Evolutionary conservation across 179 eudicot species (phyloP), one percentile per base, ranked within the genome.

Genomic region (Spergularia azorica): DNA sequence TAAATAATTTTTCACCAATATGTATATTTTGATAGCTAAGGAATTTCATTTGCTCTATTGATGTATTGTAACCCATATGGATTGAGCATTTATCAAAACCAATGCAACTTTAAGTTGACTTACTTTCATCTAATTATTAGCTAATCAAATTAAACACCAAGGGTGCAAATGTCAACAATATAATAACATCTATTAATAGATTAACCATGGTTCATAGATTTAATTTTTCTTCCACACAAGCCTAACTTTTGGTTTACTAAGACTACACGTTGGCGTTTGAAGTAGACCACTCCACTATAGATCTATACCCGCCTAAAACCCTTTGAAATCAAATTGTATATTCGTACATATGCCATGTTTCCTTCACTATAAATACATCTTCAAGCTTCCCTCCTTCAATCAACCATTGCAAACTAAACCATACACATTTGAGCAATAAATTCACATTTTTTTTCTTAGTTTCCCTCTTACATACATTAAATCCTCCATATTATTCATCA

Each of bases 241-340:
- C 77, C 81, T 72, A 79, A 79, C 26, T 72, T 79, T 48, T 69
- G 82, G 74, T 79, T 79, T 75, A 12, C 64, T 74, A 74, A 39
- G 79, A 74, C 71, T 74, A 75, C 65, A 6, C 16, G 66, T 41
- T 4, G 2, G 57, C 46, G 16, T 12, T 63, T 63, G 67, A 63
- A 66, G 52, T 55, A n/a, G 79, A 80, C 79, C 79, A 70, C 63
- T 51, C 79, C 82, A 79, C 78, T 79, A 74, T 43, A 39, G 11
- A 64, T 74, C 70, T 55, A 67, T 56, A 75, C 78, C 71, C 76
- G 62, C 83, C 79, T 75, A 80, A 75, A 62, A 11, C 10, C 70
- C 79, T 75, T 75, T 77, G 72, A 70, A 16, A 14, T 5, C 18
- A 73, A 59, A 41, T 41, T 39, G 9, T 39, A 52, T 56, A 70